Evolutionary conservation across 163 green algal genomes (phyloP).

Genomic region (Chlorella variabilis): DNA sequence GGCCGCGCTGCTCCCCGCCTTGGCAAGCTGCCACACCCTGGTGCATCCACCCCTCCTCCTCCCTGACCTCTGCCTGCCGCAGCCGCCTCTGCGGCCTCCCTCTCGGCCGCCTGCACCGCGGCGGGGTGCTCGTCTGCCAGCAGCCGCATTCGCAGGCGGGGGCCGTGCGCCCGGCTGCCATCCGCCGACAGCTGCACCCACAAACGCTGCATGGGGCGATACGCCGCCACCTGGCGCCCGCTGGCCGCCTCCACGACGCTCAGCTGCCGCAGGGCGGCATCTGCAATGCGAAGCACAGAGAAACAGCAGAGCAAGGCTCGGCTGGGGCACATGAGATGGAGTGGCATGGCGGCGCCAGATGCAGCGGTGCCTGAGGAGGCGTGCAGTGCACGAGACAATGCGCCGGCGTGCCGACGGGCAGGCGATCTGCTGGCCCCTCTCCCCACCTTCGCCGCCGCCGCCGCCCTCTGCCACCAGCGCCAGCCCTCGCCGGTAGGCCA

Average conservation of each 20-base stretch:
- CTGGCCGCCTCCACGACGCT: not conserved
- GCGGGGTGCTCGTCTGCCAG: constrained; percentile 32
- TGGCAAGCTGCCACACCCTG: not conserved
- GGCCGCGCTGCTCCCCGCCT: not conserved
- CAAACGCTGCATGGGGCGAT: constrained; percentile 48
- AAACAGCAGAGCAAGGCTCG: no score
- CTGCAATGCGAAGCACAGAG: no score
- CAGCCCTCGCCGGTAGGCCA: constrained; percentile 20
- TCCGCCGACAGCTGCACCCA: constrained; percentile 56
- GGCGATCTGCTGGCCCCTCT: no score
- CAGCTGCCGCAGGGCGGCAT: not conserved
- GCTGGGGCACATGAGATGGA: no score
- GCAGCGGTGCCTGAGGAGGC: no score
- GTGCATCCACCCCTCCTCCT: not conserved
- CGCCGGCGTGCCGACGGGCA: no score
- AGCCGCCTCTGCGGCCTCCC: not conserved
- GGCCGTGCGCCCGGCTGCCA: constrained; percentile 57
- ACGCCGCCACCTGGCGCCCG: constrained; percentile 15
- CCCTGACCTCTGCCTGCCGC: not conserved
- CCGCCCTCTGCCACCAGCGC: constrained; percentile 3
- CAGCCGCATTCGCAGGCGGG: constrained; percentile 53
- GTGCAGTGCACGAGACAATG: no score
- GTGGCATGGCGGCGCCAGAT: no score
- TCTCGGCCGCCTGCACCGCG: not conserved
- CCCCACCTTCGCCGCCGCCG: not conserved